Percentiles rank a stretch among this genome's conserved stretches.
These are phyloP conservation scores for Cryphonectria carpinicola DNA, from an alignment of 2,329 filamentous ascomycete genomes.

Conservation along the genomic window DNA sequence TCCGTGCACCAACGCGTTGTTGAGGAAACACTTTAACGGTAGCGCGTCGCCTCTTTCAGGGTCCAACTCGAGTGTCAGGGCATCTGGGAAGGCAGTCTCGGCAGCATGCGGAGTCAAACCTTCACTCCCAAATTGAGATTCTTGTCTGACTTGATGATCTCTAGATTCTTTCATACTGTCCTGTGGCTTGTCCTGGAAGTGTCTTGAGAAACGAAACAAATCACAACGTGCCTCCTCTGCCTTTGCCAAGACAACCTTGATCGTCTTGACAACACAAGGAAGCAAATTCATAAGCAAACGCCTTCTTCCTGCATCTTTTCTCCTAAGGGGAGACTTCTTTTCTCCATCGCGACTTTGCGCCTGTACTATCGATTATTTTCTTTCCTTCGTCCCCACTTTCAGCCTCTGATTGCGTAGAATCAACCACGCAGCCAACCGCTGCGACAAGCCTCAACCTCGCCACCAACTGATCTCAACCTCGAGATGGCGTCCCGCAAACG, in stretches of 20 bases:
- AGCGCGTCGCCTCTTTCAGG: background rate
- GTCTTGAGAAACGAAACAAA: background rate
- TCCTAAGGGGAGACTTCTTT: background rate
- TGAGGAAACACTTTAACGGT: background rate
- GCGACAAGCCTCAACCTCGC: background rate
- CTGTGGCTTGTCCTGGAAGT: background rate
- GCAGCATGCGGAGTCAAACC: background rate
- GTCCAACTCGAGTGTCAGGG: background rate
- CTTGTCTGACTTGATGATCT: background rate
- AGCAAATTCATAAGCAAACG: background rate
- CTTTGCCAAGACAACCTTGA: background rate
- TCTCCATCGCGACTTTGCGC: background rate
- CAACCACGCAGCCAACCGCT: background rate
- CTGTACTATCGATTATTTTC: background rate
- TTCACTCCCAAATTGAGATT: background rate
- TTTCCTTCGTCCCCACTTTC: background rate
- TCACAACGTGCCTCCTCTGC: background rate
- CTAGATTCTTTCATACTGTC: background rate
- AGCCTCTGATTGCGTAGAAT: background rate
- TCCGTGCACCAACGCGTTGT: conserved; percentile 1
- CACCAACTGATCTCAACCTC: background rate
- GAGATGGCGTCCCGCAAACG: conserved; percentile 24
- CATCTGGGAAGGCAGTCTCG: background rate
- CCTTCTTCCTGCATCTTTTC: background rate
- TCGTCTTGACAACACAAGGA: background rate